Percentiles rank a stretch among this genome's conserved stretches.
These are phyloP conservation scores for Lathyrus sativus DNA, from an alignment of 306 rosid genomes.

Conservation along the genomic window DNA sequence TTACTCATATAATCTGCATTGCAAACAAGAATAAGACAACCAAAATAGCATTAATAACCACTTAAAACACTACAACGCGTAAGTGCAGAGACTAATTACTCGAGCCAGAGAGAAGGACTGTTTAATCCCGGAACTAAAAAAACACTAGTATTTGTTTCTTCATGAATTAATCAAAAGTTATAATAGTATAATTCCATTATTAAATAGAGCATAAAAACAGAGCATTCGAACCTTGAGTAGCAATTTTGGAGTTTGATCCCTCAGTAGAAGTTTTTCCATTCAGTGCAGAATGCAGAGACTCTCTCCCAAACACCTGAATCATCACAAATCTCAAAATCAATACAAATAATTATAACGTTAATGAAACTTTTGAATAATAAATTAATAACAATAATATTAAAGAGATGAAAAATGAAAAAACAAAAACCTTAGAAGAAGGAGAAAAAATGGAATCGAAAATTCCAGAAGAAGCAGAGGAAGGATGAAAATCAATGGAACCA, in stretches of 20 bases:
- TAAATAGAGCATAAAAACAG: constrained; percentile 17
- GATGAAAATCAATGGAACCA: constrained; percentile 53
- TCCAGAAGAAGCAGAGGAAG: constrained; percentile 54
- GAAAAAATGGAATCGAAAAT: constrained; percentile 64
- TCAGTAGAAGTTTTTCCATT: constrained; percentile 47
- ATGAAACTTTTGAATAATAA: not conserved
- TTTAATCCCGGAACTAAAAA: too few species aligned
- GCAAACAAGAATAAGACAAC: constrained; percentile 3
- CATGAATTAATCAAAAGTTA: constrained; percentile 9
- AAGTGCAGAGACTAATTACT: too few species aligned
- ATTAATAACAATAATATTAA: not conserved
- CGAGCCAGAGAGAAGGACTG: too few species aligned
- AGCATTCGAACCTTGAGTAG: constrained; percentile 45
- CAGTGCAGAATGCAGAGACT: constrained; percentile 53
- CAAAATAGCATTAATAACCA: not conserved
- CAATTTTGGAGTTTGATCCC: constrained; percentile 46
- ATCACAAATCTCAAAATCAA: constrained; percentile 19
- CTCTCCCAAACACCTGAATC: constrained; percentile 66
- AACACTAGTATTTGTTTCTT: not conserved
- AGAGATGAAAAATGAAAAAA: constrained; percentile 2
- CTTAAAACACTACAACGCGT: not conserved
- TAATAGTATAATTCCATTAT: not conserved
- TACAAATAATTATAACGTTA: not conserved
- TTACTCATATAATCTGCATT: constrained; percentile 49
- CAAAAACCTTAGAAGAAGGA: constrained; percentile 58